These are phyloP conservation scores for Colletotrichum noveboracense DNA, from an alignment of 2,329 filamentous ascomycete genomes.

Conservation along the genomic window DNA sequence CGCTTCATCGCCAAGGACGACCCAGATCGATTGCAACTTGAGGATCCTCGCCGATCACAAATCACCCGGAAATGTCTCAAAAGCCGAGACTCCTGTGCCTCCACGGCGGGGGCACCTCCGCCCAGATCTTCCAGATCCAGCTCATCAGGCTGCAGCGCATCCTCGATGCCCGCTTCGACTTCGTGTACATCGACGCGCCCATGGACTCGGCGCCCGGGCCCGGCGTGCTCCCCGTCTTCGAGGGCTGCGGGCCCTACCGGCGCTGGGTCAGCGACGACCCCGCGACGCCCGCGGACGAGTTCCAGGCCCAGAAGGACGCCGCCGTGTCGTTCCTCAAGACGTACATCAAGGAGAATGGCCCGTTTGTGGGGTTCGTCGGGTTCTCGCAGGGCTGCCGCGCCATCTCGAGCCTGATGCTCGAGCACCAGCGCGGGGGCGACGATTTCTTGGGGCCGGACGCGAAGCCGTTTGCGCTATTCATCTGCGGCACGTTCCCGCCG, in stretches of 20 bases:
- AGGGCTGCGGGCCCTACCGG: constrained; percentile 10
- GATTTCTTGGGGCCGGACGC: neutral
- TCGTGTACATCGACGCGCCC: constrained; percentile 12
- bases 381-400: constrained; percentile 16
- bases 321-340: constrained; percentile 5
- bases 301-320: constrained; percentile 5
- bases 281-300: neutral
- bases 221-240: constrained; percentile 11
- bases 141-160: constrained; percentile 5
- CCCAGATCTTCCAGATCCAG: constrained; percentile 12
- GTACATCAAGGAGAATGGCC: constrained; percentile 13
- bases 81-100: constrained; percentile 15
- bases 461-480: constrained; percentile 5
- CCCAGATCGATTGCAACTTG: neutral
- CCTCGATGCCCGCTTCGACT: constrained; percentile 2
- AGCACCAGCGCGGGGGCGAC: constrained; percentile 1
- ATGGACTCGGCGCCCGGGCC: constrained; percentile 7
- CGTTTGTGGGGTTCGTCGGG: constrained; percentile 8
- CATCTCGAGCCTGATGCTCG: constrained; percentile 9
- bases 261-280: constrained; percentile 19
- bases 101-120: constrained; percentile 13
- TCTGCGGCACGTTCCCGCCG: constrained; percentile 15
- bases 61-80: neutral
- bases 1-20: neutral
- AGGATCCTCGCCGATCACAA: neutral